Evolutionary conservation across 164 flowering plant species (phyloP).

Genomic region (grape (Vitis vinifera)): DNA sequence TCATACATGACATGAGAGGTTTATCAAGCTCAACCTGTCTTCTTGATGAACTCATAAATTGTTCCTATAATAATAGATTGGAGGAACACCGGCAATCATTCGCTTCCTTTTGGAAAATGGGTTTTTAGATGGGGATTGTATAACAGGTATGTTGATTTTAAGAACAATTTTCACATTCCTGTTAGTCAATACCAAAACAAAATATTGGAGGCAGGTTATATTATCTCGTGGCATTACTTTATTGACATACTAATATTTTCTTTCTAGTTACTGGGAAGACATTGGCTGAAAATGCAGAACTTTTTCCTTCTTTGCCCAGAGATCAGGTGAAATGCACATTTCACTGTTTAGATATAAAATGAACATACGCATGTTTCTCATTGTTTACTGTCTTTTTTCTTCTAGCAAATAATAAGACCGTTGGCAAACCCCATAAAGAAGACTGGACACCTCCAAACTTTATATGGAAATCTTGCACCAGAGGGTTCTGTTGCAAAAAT

Average conservation of each 20-base stretch:
- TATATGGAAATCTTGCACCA: conserved; percentile 95
- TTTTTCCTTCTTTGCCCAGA: conserved; percentile 61
- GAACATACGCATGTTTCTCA: background rate
- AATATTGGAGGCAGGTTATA: no score
- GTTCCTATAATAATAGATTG: conserved; percentile 52
- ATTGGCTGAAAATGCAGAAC: conserved; percentile 78
- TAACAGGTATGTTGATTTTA: conserved; percentile 60
- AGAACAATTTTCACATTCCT: background rate
- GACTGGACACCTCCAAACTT: conserved; percentile 89
- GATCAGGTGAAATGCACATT: conserved; percentile 62
- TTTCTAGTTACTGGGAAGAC: conserved; percentile 91
- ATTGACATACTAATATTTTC: conserved; percentile 5
- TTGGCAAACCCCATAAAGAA: conserved; percentile 80
- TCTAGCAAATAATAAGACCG: conserved; percentile 83
- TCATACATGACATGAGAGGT: background rate
- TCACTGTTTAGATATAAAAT: background rate
- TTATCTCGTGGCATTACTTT: background rate
- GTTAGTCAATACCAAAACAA: no score
- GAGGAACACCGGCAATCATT: conserved; percentile 94
- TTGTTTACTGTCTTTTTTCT: background rate
- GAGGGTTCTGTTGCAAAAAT: conserved; percentile 98
- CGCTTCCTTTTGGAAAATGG: conserved; percentile 83
- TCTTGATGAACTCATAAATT: background rate
- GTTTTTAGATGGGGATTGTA: conserved; percentile 84
- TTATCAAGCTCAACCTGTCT: background rate